Evolutionary conservation across 768 basidiomycete genomes (phyloP).

Genomic region (Collybia nuda): DNA sequence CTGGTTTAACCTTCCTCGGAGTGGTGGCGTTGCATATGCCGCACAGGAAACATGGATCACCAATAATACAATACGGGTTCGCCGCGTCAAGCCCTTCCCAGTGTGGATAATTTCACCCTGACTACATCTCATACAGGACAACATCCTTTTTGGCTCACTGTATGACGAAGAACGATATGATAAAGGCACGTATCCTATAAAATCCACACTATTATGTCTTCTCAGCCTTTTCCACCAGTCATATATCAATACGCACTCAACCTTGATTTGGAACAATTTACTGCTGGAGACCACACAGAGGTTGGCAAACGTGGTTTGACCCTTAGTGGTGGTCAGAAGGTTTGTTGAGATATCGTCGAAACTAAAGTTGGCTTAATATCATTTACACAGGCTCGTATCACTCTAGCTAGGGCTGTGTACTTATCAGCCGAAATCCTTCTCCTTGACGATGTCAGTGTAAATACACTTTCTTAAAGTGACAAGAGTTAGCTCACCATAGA

Average conservation of each 20-base stretch:
- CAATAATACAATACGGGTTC: constrained; percentile 71
- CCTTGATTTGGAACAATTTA: constrained; percentile 66
- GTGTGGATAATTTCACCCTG: background rate
- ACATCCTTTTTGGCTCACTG: constrained; percentile 77
- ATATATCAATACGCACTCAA: constrained; percentile 74
- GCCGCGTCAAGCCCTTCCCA: background rate
- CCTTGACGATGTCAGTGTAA: constrained; percentile 74
- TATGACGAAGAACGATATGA: constrained; percentile 79
- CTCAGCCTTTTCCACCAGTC: constrained; percentile 27
- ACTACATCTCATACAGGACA: constrained; percentile 43
- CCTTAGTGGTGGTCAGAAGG: constrained; percentile 50
- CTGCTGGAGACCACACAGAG: constrained; percentile 68
- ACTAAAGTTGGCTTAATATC: no score
- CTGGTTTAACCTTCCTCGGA: constrained; percentile 69
- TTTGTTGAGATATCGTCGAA: no score
- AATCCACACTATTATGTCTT: no score
- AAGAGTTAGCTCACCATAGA: background rate
- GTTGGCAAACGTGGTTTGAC: constrained; percentile 73
- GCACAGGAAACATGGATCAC: constrained; percentile 87
- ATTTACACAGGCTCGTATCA: constrained; percentile 33
- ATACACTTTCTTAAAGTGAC: constrained; percentile 41
- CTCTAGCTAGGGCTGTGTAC: constrained; percentile 45
- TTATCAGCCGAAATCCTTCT: constrained; percentile 58
- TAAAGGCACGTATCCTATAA: constrained; percentile 24
- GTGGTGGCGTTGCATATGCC: constrained; percentile 72